Percentiles rank a stretch among this genome's conserved stretches.
phyloP scores from a whole-genome alignment of 495 filamentous ascomycete genomes.

The Penicillium diatomitis region DNA sequence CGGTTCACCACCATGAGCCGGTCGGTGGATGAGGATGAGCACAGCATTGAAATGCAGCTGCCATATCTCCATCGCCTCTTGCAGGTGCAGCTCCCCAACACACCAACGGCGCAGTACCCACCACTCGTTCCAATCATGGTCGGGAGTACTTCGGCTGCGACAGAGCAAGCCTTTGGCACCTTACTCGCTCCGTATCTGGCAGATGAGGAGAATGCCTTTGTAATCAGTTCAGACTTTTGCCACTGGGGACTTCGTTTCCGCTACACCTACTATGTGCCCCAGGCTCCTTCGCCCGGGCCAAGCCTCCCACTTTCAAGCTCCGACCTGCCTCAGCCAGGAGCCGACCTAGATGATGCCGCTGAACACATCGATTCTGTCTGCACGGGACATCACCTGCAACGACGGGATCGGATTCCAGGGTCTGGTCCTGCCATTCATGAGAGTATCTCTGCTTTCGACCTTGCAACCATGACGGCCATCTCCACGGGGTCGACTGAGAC shows the following conservation, averaged over 20 bases:
- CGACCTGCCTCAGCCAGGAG: slow-evolving; percentile 32
- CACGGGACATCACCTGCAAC: slow-evolving; percentile 30
- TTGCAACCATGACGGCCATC: slow-evolving; percentile 73
- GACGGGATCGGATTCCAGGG: slow-evolving; percentile 28
- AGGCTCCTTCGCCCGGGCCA: slow-evolving; percentile 32
- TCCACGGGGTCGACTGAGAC: slow-evolving; percentile 58
- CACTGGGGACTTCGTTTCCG: slow-evolving; percentile 87
- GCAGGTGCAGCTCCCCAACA: slow-evolving; percentile 32
- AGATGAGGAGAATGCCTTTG: slow-evolving; percentile 69
- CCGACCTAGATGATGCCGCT: slow-evolving; percentile 14
- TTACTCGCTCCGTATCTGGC: slow-evolving; percentile 72
- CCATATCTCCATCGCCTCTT: slow-evolving; percentile 85
- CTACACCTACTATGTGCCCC: slow-evolving; percentile 72
- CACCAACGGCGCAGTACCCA: slow-evolving; percentile 46
- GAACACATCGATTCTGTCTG: slow-evolving; percentile 23
- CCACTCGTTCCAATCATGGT: slow-evolving; percentile 81
- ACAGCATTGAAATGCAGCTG: slow-evolving; percentile 94
- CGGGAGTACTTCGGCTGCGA: slow-evolving; percentile 55
- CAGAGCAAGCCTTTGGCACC: slow-evolving; percentile 61
- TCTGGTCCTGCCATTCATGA: slow-evolving; percentile 61
- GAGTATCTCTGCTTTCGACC: slow-evolving; percentile 75
- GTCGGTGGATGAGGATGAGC: slow-evolving; percentile 71
- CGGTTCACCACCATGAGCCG: slow-evolving; percentile 65
- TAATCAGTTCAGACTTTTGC: slow-evolving; percentile 91
- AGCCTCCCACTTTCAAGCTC: slow-evolving; percentile 32